Base-by-base conservation (phyloP, 2,329 filamentous ascomycete species). In the Trichophyton verrucosum region DNA sequence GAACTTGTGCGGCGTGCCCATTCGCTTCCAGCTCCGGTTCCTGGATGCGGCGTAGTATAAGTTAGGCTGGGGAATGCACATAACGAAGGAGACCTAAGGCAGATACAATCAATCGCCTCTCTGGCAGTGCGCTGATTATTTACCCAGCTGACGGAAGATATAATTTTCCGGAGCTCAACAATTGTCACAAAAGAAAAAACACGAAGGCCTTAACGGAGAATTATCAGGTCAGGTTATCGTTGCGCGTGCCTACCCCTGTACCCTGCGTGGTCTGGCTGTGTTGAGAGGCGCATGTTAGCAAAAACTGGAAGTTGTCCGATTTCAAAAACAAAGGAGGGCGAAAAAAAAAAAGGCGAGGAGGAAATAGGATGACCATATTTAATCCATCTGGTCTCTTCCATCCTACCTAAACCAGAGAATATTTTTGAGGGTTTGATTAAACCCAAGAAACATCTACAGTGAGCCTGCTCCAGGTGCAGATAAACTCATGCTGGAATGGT, bases 401-500 rank as follows among this genome's bases (percentile, higher is more conserved):
- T 27, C 49, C 5, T 55, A 15, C 27, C 27, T 30, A 30, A 30
- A 33, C 13, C 49, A 38, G 15, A 44, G n/a, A 44, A 55, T 15
- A 17, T 55, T 15, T 30, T 36, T 27, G 11, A 36, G 49, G 49
- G 49, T 11, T 36, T 13, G 49, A n/a, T 55, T 36, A 55, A 36
- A 55, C 49, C 20, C 47, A 27, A 22, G 8, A 33, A n/a, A 9
- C n/a, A 55, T 36, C 49, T 38, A 11, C 13, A 36, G 24, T 36
- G 49, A 36, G 49, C 49, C 24, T 24, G 24, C 49, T 53, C 15
- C 24, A 36, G 5, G 49, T 38, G 49, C 49, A 9, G 27, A n/a
- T 8, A 33, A 60, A 62, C 59, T 59, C 59, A 59, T 60, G 64
- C 59, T 64, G 64, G 64, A 55, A 65, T 65, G 64, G 61, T 64